A percentile compares a stretch with the other conserved stretches of the same genome.
These are phyloP conservation scores for Ceratobasidium sp. DNA, from an alignment of 1,284 basidiomycete species.

Conservation along the genomic window DNA sequence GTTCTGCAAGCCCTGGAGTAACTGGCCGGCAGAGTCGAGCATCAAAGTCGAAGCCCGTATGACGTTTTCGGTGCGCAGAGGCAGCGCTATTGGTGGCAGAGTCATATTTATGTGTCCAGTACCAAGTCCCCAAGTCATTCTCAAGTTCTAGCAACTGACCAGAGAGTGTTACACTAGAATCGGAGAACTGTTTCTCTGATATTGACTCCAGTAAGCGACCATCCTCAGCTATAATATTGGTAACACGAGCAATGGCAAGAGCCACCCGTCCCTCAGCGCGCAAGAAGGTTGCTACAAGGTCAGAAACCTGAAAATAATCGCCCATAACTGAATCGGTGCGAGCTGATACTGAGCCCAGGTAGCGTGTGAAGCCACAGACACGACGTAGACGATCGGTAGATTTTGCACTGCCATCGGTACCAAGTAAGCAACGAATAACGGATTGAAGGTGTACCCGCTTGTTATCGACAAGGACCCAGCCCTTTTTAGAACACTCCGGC, in stretches of 20 bases:
- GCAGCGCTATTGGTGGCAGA: neutral
- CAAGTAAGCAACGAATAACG: constrained; percentile 13
- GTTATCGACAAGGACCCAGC: constrained; percentile 18
- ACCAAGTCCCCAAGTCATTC: constrained; percentile 21
- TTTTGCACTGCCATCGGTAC: neutral
- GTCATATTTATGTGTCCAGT: constrained; percentile 21
- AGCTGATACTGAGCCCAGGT: neutral
- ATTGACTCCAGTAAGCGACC: neutral
- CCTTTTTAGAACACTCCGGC: neutral
- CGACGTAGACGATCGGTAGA: constrained; percentile 29
- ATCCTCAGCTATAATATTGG: neutral
- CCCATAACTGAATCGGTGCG: neutral
- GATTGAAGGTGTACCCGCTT: constrained; percentile 22
- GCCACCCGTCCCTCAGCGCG: neutral
- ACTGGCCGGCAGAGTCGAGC: neutral
- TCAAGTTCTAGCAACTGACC: constrained; percentile 15
- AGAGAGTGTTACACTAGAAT: constrained; percentile 5
- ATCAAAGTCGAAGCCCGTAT: neutral
- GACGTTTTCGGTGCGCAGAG: neutral
- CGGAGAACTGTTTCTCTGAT: neutral
- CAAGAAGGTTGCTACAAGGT: constrained; percentile 25
- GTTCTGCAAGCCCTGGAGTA: neutral
- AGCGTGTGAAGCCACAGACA: constrained; percentile 27
- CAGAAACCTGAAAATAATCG: neutral
- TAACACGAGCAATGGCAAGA: constrained; percentile 3